Conservation (phyloP, 208 protist species). For the Leishmania lainsoni region DNA sequence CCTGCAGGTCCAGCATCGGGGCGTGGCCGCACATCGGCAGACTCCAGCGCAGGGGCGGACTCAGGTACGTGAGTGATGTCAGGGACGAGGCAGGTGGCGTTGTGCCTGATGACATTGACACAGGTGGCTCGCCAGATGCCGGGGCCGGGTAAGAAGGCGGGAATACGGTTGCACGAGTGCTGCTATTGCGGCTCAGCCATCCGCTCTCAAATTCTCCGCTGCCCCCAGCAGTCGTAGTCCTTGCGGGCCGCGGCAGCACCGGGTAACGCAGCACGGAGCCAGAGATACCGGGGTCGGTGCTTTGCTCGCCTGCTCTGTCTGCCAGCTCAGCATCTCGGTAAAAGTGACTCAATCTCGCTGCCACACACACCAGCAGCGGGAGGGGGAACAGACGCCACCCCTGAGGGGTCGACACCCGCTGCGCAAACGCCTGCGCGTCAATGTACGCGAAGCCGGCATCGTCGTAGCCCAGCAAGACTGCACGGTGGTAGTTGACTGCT, state of each 20-base stretch:
- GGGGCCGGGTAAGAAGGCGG: not conserved
- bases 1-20: conserved; percentile 9
- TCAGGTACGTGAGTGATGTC: conserved; percentile 4
- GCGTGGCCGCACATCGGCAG: not conserved
- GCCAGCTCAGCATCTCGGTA: not conserved
- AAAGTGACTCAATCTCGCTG: not conserved
- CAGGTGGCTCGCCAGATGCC: not conserved
- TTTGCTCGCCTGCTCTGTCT: not conserved
- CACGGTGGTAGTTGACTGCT: conserved; percentile 19
- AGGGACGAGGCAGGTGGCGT: not conserved
- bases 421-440: conserved; percentile 24
- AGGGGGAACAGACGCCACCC: conserved; percentile 28
- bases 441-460: conserved; percentile 31
- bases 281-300: not conserved
- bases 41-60: conserved; percentile 27
- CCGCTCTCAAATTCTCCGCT: not conserved
- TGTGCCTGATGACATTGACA: not conserved
- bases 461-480: conserved; percentile 57
- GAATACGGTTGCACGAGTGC: not conserved
- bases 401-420: conserved; percentile 13
- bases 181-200: not conserved
- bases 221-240: not conserved
- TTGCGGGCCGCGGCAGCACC: not conserved
- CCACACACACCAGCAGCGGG: conserved; percentile 21
- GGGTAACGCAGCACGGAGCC: not conserved